Evolutionary conservation across 345 rosid genomes (phyloP), one percentile per base, ranked within the genome.

Genomic region (Corymbia maculata): DNA sequence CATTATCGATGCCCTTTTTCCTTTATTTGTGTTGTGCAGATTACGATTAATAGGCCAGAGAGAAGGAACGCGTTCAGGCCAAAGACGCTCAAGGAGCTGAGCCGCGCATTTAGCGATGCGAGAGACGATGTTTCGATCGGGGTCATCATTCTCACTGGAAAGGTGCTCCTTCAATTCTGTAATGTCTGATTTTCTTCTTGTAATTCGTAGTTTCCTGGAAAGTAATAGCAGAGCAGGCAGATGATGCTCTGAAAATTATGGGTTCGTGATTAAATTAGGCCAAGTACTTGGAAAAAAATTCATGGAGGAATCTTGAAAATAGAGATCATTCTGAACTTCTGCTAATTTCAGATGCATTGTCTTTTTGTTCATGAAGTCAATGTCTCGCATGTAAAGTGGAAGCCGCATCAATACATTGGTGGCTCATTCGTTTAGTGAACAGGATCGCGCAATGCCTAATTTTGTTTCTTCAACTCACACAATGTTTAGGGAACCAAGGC

Each of bases 91-190:
- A 96, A 96, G 92, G 98, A 95, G 95, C 92, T 96, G 89, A 95
- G 94, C 88, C 93, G 94, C 0, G 96, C 99, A 26, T 96, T 98
- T 91, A 88, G 91, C 36, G 97, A 98, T 89, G 98, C 99, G 8
- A 98, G 99, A 88, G 95, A 96, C 50, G 99, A 96, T 53, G 88
- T 92, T 89, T 94, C 97, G 5, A 52, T 95, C 13, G 99, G 99
- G 88, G 99, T 96, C 87, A 92, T 98, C 89, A 94, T 98, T 91
- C 93, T 97, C 85, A 94, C 99, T 4, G 99, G 99, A 32, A 94
- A 95, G 97, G 99, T 96, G 91, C 45, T 14, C 21, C 21, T 12
- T 10, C 44, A 5, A 30, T 49, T 22, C 49, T 50, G 79, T 84
- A 70, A 70, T 52, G 8, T 52, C 61, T 42, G 14, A 75, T 75